These are phyloP conservation scores for Sporisorium sorghi DNA, from an alignment of 1,284 basidiomycete genomes.

Conservation along the genomic window DNA sequence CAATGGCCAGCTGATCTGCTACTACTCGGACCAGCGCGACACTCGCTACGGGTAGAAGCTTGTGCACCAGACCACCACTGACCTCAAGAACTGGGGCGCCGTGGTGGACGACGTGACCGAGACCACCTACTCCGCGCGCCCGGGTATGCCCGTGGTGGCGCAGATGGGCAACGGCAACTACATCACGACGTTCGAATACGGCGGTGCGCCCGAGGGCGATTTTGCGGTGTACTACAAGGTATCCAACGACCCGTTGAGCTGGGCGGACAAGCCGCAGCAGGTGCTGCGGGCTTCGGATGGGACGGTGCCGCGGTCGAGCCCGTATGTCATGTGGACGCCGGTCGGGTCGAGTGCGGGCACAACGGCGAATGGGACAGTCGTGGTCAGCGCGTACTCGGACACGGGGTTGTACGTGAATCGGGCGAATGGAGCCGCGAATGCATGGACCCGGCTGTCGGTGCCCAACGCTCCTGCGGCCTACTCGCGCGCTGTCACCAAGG, in stretches of 20 bases:
- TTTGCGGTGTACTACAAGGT: constrained; percentile 46
- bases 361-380: constrained; percentile 65
- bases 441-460: constrained; percentile 31
- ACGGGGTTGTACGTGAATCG: constrained; percentile 32
- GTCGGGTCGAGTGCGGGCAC: constrained; percentile 47
- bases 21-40: constrained; percentile 70
- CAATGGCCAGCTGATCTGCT: constrained; percentile 68
- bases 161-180: constrained; percentile 67
- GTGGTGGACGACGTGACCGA: constrained; percentile 68
- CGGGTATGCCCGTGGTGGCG: constrained; percentile 69
- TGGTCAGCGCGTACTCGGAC: constrained; percentile 61
- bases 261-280: constrained; percentile 29
- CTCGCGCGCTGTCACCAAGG: constrained; percentile 29
- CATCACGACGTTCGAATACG: constrained; percentile 69
- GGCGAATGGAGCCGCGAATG: constrained; percentile 20
- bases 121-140: constrained; percentile 63
- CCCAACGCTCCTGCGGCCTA: constrained; percentile 28
- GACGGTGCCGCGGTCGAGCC: constrained; percentile 62
- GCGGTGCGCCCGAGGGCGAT: constrained; percentile 51
- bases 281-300: constrained; percentile 56
- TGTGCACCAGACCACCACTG: constrained; percentile 66
- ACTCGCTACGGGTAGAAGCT: constrained; percentile 69
- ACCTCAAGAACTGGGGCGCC: constrained; percentile 67
- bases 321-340: constrained; percentile 67
- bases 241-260: constrained; percentile 36